These are phyloP conservation scores for Poteriospumella lacustris DNA, from an alignment of 108 stramenopile species.

Conservation along the genomic window DNA sequence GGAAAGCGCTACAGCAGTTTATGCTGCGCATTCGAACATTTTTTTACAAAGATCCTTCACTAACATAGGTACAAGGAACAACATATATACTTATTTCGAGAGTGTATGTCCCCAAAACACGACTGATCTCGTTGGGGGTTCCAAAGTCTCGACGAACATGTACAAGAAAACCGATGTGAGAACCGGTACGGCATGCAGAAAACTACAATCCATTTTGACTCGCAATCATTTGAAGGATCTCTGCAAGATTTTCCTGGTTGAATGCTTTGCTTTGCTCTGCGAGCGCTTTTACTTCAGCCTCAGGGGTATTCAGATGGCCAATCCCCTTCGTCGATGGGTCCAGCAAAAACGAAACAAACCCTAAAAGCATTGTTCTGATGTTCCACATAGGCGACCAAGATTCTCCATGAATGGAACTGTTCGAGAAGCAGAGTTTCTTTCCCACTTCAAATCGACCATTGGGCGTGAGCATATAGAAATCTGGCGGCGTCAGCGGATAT, in stretches of 20 bases:
- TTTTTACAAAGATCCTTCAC: too few species aligned
- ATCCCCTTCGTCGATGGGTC: neutral
- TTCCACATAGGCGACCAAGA: neutral
- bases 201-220: too few species aligned
- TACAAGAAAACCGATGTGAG: too few species aligned
- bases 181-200: too few species aligned
- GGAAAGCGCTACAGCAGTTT: too few species aligned
- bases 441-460: neutral
- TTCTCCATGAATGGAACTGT: neutral
- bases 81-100: too few species aligned
- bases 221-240: neutral
- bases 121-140: too few species aligned
- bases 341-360: neutral
- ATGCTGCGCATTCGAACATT: too few species aligned
- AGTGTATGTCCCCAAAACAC: too few species aligned
- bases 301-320: neutral
- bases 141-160: too few species aligned
- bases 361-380: neutral
- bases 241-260: neutral
- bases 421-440: neutral
- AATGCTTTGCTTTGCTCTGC: neutral
- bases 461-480: neutral
- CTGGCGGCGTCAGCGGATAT: neutral
- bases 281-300: neutral
- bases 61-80: too few species aligned